Evolutionary conservation across 352 stramenopile species (phyloP).

Genomic region (Globisporangium splendens): DNA sequence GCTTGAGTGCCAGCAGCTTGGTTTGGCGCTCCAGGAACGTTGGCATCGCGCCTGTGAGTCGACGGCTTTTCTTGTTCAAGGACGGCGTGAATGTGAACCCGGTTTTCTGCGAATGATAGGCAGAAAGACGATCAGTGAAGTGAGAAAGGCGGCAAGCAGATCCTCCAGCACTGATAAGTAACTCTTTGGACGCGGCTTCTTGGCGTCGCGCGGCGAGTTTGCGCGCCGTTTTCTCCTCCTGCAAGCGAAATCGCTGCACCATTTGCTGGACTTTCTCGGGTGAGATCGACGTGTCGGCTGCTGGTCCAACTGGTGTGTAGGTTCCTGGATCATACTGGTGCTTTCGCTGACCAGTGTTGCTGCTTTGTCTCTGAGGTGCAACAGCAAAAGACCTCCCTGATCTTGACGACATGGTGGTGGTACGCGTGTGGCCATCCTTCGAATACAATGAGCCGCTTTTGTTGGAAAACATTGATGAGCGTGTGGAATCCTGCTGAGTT

Average conservation of each 20-base stretch:
- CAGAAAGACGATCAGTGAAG: neutral
- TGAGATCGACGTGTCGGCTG: slow-evolving; percentile 20
- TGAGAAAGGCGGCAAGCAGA: neutral
- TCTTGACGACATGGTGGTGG: neutral
- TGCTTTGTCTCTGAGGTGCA: too few species aligned
- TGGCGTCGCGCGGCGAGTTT: slow-evolving; percentile 26
- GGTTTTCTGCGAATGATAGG: slow-evolving; percentile 13
- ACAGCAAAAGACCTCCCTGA: too few species aligned
- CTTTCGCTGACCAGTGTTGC: neutral
- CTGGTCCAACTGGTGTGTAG: slow-evolving; percentile 11
- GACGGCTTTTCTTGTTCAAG: slow-evolving; percentile 36
- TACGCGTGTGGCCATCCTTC: slow-evolving; percentile 13
- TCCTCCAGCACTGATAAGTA: neutral
- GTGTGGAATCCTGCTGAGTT: neutral
- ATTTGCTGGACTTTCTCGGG: slow-evolving; percentile 28
- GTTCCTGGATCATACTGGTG: slow-evolving; percentile 6
- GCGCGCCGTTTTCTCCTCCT: slow-evolving; percentile 31
- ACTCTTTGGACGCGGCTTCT: slow-evolving; percentile 24
- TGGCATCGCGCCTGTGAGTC: slow-evolving; percentile 32
- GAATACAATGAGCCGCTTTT: neutral
- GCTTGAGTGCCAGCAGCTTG: slow-evolving; percentile 23
- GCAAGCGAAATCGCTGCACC: slow-evolving; percentile 32
- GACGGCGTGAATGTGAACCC: slow-evolving; percentile 25
- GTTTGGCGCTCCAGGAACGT: slow-evolving; percentile 37
- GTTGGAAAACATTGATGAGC: slow-evolving; percentile 4